Conservation (phyloP, 2,329 filamentous ascomycete genomes). For the Penicillium sumatraense region DNA sequence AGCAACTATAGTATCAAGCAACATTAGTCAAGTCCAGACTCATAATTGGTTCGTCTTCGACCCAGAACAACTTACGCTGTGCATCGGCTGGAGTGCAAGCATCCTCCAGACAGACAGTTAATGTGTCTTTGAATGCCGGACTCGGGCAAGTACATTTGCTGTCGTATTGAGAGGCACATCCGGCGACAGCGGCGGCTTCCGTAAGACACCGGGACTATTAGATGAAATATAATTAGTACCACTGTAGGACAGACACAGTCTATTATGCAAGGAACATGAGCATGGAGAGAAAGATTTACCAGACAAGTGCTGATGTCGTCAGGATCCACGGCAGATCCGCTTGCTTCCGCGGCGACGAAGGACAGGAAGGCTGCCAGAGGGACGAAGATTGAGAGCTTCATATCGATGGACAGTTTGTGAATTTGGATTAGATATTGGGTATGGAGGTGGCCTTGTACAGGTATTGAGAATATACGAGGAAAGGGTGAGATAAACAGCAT, state of each 20-base stretch:
- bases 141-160: constrained; percentile 24
- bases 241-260: neutral
- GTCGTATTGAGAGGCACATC: constrained; percentile 20
- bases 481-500: neutral
- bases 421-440: neutral
- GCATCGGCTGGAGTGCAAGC: constrained; percentile 20
- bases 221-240: constrained; percentile 8
- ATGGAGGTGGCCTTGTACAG: neutral
- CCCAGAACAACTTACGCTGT: constrained; percentile 16
- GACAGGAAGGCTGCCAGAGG: constrained; percentile 24
- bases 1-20: constrained; percentile 8
- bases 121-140: constrained; percentile 19
- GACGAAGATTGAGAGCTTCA: constrained; percentile 25
- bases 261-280: neutral
- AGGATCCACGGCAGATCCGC: neutral
- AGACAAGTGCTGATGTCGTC: constrained; percentile 17
- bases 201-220: constrained; percentile 17
- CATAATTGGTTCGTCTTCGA: no score
- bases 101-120: constrained; percentile 15
- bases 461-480: neutral
- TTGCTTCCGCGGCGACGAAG: constrained; percentile 14
- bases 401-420: constrained; percentile 5
- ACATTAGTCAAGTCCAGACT: neutral
- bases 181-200: constrained; percentile 17
- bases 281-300: constrained; percentile 1